A percentile compares a stretch with the other conserved stretches of the same genome.
Evolutionary conservation across 228 moss, liverwort and hornwort genomes (phyloP).

Genomic region (Sphagnum fallax): DNA sequence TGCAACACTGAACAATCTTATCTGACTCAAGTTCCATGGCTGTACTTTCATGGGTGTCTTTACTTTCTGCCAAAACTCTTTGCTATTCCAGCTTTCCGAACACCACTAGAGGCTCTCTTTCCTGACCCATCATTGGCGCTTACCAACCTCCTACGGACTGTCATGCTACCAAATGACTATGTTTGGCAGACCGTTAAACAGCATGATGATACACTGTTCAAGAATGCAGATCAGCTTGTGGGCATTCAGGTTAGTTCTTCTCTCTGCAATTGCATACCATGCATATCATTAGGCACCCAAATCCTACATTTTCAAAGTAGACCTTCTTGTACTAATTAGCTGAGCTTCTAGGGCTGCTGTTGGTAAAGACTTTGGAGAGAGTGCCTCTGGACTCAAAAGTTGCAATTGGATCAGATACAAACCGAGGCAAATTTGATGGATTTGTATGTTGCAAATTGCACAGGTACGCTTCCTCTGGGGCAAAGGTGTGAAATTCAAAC

Average conservation of each 20-base stretch:
- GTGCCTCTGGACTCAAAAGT: not conserved
- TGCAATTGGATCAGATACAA: not conserved
- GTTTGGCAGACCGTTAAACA: slow-evolving; percentile 49
- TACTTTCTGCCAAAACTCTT: slow-evolving; percentile 66
- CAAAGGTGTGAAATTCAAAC: slow-evolving; percentile 22
- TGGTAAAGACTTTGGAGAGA: not conserved
- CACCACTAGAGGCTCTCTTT: slow-evolving; percentile 43
- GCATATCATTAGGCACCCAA: not conserved
- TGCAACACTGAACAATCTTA: slow-evolving; percentile 68
- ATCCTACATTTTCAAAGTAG: not conserved
- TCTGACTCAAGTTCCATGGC: slow-evolving; percentile 40
- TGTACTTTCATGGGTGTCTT: slow-evolving; percentile 48
- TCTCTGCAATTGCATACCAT: slow-evolving; percentile 2
- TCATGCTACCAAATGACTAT: slow-evolving; percentile 34
- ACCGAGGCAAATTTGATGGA: not conserved
- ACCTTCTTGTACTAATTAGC: no score
- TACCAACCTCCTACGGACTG: slow-evolving; percentile 43
- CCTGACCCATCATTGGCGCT: slow-evolving; percentile 39
- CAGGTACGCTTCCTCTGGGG: slow-evolving; percentile 43
- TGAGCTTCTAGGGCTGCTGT: not conserved
- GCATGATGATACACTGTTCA: slow-evolving; percentile 32
- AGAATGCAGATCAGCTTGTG: slow-evolving; percentile 46
- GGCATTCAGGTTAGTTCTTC: slow-evolving; percentile 46
- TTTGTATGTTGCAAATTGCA: not conserved
- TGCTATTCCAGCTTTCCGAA: slow-evolving; percentile 44